Evolutionary conservation across 306 rosid species (phyloP), one percentile per base, ranked within the genome.

Genomic region (Urtica urens): DNA sequence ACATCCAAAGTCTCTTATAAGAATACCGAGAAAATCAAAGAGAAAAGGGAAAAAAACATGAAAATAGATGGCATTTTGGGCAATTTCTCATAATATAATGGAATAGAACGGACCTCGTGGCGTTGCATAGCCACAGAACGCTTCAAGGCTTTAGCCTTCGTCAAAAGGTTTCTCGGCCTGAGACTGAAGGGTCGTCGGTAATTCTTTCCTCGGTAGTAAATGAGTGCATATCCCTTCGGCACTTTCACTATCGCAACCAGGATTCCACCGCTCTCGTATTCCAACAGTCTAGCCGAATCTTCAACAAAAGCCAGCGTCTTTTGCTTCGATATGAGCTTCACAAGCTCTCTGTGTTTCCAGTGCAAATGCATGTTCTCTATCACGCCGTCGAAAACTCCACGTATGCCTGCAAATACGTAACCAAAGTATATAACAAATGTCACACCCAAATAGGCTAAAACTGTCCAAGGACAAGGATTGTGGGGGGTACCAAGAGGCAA

Each of bases 311-410:
- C 73, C 62, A 81, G 81, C 60, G 73, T 79, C 66, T 79, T 90
- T 66, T 85, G 94, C 65, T 79, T 90, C 54, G 94, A 65, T 37
- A 90, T 81, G 57, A 90, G 53, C 58, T 90, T 90, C 65, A 90
- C 99, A 18, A 90, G 94, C 54, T 90, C 99, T 53, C 99, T 79
- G 60, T 90, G 81, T 62, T 62, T 85, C 99, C 99, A 90, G 56
- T 90, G 94, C 72, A 85, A 67, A 71, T 85, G 99, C 99, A 90
- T 90, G 68, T 85, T 90, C 79, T 90, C 85, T 18, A 90, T 67
- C 27, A 90, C 93, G 39, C 99, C 94, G 55, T 75, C 81, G 63
- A 85, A 85, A 49, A 79, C 85, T 49, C 94, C 94, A 29, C 82
- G 92, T 61, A 83, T 82, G 43, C 94, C 99, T 90, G 76, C 66